Evolutionary conservation across 148 eudicot genomes (phyloP).

Genomic region (Silene latifolia): DNA sequence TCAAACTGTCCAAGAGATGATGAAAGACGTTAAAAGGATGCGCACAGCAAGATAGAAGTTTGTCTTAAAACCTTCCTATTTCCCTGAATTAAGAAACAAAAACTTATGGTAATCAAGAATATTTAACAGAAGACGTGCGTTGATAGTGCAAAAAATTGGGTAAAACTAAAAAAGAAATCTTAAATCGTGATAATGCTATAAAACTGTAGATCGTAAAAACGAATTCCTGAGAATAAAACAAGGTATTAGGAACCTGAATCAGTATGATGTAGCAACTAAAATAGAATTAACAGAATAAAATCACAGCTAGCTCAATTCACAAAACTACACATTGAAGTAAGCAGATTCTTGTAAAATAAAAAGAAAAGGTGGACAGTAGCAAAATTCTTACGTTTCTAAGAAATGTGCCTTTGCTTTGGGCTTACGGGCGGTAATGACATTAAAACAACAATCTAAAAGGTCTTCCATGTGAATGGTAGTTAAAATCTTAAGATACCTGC

Average conservation of each 20-base stretch:
- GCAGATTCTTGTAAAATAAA: too few relatives aligned
- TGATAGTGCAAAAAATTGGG: too few relatives aligned
- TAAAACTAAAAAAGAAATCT: not conserved
- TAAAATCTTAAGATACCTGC: slow-evolving; percentile 75
- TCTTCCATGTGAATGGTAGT: slow-evolving; percentile 57
- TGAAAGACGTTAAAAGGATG: not conserved
- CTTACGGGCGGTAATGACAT: slow-evolving; percentile 55
- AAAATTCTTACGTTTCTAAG: slow-evolving; percentile 61
- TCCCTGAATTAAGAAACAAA: not conserved
- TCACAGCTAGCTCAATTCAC: too few relatives aligned
- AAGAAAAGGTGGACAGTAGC: too few relatives aligned
- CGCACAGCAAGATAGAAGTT: not conserved
- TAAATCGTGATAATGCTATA: too few relatives aligned
- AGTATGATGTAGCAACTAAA: too few relatives aligned
- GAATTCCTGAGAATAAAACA: too few relatives aligned
- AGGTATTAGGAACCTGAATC: too few relatives aligned
- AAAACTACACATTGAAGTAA: too few relatives aligned
- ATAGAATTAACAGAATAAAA: too few relatives aligned
- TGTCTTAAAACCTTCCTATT: not conserved
- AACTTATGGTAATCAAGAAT: not conserved
- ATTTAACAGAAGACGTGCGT: not conserved
- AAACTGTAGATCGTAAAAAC: too few relatives aligned
- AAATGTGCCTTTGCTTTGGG: slow-evolving; percentile 77
- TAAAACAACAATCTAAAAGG: slow-evolving; percentile 59
- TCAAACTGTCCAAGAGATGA: slow-evolving; percentile 49